phyloP scores from a whole-genome alignment of 176 grass and related monocot species.

The Aegilops speltoides region DNA sequence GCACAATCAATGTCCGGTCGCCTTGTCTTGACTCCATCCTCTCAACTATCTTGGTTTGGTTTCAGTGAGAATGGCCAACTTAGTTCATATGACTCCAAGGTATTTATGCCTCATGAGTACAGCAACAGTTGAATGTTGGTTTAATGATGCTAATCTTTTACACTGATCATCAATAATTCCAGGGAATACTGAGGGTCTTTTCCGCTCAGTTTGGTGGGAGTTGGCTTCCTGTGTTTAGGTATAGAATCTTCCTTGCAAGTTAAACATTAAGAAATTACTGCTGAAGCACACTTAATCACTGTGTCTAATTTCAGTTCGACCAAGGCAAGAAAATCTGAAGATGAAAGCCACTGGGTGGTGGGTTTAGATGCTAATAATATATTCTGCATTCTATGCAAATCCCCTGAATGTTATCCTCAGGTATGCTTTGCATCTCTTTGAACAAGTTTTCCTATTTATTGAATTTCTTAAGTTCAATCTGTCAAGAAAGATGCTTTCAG shows the following conservation, averaged over 20 bases:
- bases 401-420: constrained; percentile 62
- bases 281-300: constrained; percentile 24
- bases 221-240: constrained; percentile 98
- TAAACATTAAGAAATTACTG: constrained; percentile 13
- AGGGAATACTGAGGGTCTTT: constrained; percentile 88
- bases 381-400: constrained; percentile 90
- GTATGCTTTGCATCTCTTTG: constrained; percentile 45
- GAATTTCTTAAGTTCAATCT: neutral
- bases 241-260: constrained; percentile 17
- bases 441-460: neutral
- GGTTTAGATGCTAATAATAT: constrained; percentile 79
- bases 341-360: constrained; percentile 91
- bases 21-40: constrained; percentile 68
- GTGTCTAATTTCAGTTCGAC: constrained; percentile 54
- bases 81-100: constrained; percentile 91
- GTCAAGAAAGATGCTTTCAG: neutral
- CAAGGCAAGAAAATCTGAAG: constrained; percentile 74
- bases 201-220: constrained; percentile 65
- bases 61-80: constrained; percentile 91
- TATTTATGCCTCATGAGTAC: constrained; percentile 20
- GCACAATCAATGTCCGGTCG: constrained; percentile 43
- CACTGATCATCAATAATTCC: constrained; percentile 13
- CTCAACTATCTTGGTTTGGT: constrained; percentile 87
- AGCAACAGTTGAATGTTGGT: constrained; percentile 6
- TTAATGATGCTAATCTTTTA: constrained; percentile 20